Evolutionary conservation across 371 early-diverging fungal species (phyloP), one percentile per base, ranked within the genome.

Genomic region (Thermomucor indicae-seudaticae): DNA sequence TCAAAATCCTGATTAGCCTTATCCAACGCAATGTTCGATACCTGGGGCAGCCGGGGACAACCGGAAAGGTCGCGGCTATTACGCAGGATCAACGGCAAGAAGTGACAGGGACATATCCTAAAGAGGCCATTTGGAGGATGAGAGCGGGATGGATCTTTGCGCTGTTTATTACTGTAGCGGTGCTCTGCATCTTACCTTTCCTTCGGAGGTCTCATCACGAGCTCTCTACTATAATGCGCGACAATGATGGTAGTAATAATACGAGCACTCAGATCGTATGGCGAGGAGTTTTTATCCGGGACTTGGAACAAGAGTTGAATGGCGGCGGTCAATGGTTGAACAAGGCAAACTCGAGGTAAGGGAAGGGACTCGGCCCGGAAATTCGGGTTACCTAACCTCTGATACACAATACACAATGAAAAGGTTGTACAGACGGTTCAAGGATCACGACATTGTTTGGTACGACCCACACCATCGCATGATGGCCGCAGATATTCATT

Each of bases 261-360:
- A 32, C 19, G 17, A 8, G 10, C 27, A 42, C 51, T 12, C 41
- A 35, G 11, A 30, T 54, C 20, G 28, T 47, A 19, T 69, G 65
- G 58, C 60, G 73, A 43, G 80, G 78, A 1, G 76, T 81, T 0
- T 79, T 65, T 45, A 42, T 81, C 16, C 62, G 62, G 17, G 81
- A 81, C 43, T n/a, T n/a, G n/a, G n/a, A n/a, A n/a, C n/a, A n/a
- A n/a, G n/a, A n/a, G n/a, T n/a, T n/a, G n/a, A n/a, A n/a, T n/a
- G n/a, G n/a, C n/a, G n/a, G n/a, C n/a, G n/a, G n/a, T n/a, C n/a
- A n/a, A n/a, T 58, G 53, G 32, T 0, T 22, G 11, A 1, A 7
- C 6, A 23, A 0, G n/a, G 12, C 11, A 25, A 4, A n/a, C 1
- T 42, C 34, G 11, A 16, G 10, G 19, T 23, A 47, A 47, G 22